Percentiles rank a stretch among this genome's conserved stretches.
phyloP scores from a whole-genome alignment of 306 rosid species.

The Glycyrrhiza uralensis region DNA sequence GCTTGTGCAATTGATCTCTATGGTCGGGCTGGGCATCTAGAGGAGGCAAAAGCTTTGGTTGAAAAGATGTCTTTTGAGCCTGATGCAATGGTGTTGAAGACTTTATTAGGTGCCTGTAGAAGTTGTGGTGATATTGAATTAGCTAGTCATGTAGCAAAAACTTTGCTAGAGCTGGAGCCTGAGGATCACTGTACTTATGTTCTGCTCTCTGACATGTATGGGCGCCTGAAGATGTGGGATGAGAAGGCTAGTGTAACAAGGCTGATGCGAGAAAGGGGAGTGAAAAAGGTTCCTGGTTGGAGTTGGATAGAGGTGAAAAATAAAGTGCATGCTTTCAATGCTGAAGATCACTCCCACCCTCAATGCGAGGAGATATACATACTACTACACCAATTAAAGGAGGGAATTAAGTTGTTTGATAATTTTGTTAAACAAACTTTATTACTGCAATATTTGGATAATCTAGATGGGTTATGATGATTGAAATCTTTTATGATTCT shows the following conservation, averaged over 20 bases:
- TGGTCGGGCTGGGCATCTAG: conserved; percentile 63
- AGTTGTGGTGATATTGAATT: conserved; percentile 70
- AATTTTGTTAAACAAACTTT: not conserved
- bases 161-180: conserved; percentile 64
- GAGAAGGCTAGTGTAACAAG: conserved; percentile 63
- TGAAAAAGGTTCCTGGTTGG: conserved; percentile 82
- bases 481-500: not conserved
- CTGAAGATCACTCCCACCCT: conserved; percentile 68
- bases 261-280: conserved; percentile 76
- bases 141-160: conserved; percentile 62
- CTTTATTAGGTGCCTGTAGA: conserved; percentile 78
- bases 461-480: not conserved
- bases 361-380: conserved; percentile 40
- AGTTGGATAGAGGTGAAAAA: conserved; percentile 81
- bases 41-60: conserved; percentile 62
- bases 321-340: conserved; percentile 75
- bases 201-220: conserved; percentile 68
- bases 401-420: conserved; percentile 39
- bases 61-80: conserved; percentile 72
- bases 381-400: conserved; percentile 43
- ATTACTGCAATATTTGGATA: not conserved
- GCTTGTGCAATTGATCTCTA: conserved; percentile 81
- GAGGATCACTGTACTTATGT: conserved; percentile 79
- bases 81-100: conserved; percentile 62
- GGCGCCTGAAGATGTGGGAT: conserved; percentile 62